Base-by-base conservation (phyloP, 1,284 basidiomycete species). In the Cystobasidiaceae sp. region DNA sequence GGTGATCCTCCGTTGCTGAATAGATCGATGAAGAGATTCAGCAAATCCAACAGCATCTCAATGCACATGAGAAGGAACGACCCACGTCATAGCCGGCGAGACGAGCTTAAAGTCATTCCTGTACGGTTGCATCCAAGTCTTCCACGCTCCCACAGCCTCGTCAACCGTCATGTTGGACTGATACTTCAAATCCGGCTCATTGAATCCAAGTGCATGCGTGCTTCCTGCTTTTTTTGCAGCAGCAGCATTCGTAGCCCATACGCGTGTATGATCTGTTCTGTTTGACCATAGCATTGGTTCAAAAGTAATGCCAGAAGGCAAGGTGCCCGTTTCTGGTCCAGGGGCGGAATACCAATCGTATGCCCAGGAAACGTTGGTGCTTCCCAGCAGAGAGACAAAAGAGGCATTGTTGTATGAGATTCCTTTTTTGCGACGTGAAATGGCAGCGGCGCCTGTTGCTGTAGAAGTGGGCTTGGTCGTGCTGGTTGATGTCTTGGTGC, bases 101-200 rank as follows among this genome's bases (percentile, higher is more conserved):
- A 72, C 65, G 44, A 72, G 69, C 45, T 72, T 72, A 17, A 61
- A 69, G 17, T 68, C 39, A 17, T 46, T 52, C 0, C 60, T 56
- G 37, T 67, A 61, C 1, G 69, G 62, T 45, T 71, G 32, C 32
- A 72, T 69, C 5, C 63, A 50, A 41, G 50, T 28, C 61, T 68
- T 68, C 67, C 70, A 72, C 1, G 23, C 56, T 0, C 21, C 30
- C 25, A 65, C 70, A 3, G 68, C 61, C 19, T 50, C n/a, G 0
- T 39, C 17, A 19, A 68, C 28, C 15, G 59, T 66, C 60, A 72
- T 67, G 34, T 71, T 54, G 2, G 71, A 68, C 30, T 72, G 70
- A 0, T 46, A 49, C 9, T 25, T 32, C 2, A 71, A 59, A 49
- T 71, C 70, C 1, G 70, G 69, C 41, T 69, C 67, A 39, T 70